A percentile compares a stretch with the other conserved stretches of the same genome.
These are phyloP conservation scores for Spathaspora sp. DNA, from an alignment of 805 yeast species.

Conservation along the genomic window DNA sequence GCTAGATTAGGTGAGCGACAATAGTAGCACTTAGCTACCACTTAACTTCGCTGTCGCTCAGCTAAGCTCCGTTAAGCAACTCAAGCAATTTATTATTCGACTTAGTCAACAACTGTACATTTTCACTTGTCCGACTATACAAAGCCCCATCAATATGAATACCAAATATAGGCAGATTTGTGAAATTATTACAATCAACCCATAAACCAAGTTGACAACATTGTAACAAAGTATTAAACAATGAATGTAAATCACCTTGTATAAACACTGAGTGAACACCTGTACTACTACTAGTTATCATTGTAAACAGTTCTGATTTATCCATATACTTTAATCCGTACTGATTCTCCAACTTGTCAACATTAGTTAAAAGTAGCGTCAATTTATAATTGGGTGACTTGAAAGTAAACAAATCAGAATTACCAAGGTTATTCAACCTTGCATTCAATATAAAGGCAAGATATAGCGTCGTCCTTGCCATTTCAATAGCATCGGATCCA, in stretches of 20 bases:
- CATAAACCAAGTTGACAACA: constrained; percentile 1
- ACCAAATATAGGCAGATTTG: constrained; percentile 12
- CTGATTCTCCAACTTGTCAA: not conserved
- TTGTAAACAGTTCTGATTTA: constrained; percentile 4
- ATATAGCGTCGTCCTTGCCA: constrained; percentile 23
- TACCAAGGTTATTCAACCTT: constrained; percentile 22
- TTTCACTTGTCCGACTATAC: constrained; percentile 12
- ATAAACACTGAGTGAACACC: constrained; percentile 8
- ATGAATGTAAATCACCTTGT: constrained; percentile 18
- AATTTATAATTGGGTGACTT: constrained; percentile 27
- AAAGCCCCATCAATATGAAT: constrained; percentile 15
- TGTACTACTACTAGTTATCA: constrained; percentile 1
- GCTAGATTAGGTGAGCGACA: too few species aligned
- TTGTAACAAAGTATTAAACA: constrained; percentile 11
- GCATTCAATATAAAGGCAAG: constrained; percentile 22
- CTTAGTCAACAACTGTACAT: constrained; percentile 8
- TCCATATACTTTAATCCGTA: constrained; percentile 7
- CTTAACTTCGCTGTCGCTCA: too few species aligned
- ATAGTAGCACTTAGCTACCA: too few species aligned
- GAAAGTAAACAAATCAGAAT: constrained; percentile 23
- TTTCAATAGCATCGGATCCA: constrained; percentile 20
- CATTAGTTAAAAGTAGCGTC: constrained; percentile 6
- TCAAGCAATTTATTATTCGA: constrained; percentile 5
- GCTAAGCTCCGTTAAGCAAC: not conserved
- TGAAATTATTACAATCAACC: constrained; percentile 14